Evolutionary conservation across 1,139 yeast genomes (phyloP), one percentile per base, ranked within the genome.

Genomic region (Protomyces arabidopsidicola): DNA sequence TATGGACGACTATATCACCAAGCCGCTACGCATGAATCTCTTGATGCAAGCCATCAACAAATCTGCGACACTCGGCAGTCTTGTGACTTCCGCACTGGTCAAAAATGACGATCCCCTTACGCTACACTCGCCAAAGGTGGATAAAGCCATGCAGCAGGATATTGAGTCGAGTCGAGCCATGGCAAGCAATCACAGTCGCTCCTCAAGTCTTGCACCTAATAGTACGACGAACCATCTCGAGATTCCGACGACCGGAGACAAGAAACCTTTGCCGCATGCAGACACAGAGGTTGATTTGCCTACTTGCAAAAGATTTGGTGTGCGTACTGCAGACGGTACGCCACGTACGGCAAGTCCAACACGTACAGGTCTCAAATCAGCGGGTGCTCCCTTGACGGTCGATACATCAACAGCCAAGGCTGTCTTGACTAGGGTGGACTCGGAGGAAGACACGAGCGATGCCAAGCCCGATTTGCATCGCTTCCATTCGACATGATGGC

Each of bases 1-100:
- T 27, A 82, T 82, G 85, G 75, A 77, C n/a, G 83, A 81, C 67
- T 82, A 82, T 68, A 75, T 82, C 4, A 78, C 84, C 38, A 82
- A 82, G 69, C 87, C 87, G 20, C 27, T 55, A 39, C 52, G 60
- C n/a, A 45, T 45, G 53, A 45, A 54, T 31, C 18, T 42, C 14
- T 22, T 54, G 35, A 36, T 54, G 50, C 57, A 54, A 34, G 50
- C 57, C 24, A 39, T 54, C 50, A 54, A 54, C 36, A 54, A 54
- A 20, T 39, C 24, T 9, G 57, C 35, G 8, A 54, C 50, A 6
- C 57, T 54, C 3, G 57, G 57, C 42, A 52, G 42, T 52, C 55
- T 52, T 34, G 55, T 52, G 10, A 52, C 55, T n/a, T 31, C 55
- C 9, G 36, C 36, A 39, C 34, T 27, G 3, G 55, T 52, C 42